Evolutionary conservation across 208 protist species (phyloP), one percentile per base, ranked within the genome.

Genomic region (Wallacemonas rigidus): DNA sequence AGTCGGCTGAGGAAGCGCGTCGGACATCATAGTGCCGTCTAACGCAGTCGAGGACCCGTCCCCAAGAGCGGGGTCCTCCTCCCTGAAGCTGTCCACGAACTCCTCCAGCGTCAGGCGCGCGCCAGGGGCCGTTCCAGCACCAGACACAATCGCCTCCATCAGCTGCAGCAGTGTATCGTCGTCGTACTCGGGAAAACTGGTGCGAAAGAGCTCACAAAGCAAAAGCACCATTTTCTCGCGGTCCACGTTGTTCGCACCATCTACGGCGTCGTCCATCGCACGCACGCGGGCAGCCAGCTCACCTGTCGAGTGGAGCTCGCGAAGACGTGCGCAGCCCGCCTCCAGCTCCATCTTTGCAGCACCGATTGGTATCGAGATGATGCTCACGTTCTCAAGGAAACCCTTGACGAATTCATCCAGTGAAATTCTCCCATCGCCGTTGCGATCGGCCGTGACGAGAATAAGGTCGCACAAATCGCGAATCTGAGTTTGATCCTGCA

Each of bases 391-490:
- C 1, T 72, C 72, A 54, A 93, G 36, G 51, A 95, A 95, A 12
- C 80, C 69, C 5, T 60, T 75, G 7, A 95, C 63, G 74, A 95
- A 93, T 41, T 91, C 87, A 1, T 69, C 55, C n/a, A 93, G 67
- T 8, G 86, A 85, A 36, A 95, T 75, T 17, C 71, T 39, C 2
- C 82, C 86, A 58, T 61, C 63, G 15, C 85, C 76, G 70, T 70
- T 71, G 35, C 82, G 78, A 51, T 85, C 90, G 1, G 90, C 83
- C 3, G 83, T 91, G 72, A 85, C 84, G 83, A 93, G 89, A 55
- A 95, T 88, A 9, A 95, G 77, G 54, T 93, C 78, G 70, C 87
- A 91, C 17, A 93, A 70, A 57, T 95, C 90, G 51, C 72, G 78
- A 17, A 95, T 82, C 64, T 95, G 88, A 43, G 38, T 83, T 63